Evolutionary conservation across 192 early-diverging fungal species (phyloP), one percentile per base, ranked within the genome.

Genomic region (Jimgerdemannia flammicorona): DNA sequence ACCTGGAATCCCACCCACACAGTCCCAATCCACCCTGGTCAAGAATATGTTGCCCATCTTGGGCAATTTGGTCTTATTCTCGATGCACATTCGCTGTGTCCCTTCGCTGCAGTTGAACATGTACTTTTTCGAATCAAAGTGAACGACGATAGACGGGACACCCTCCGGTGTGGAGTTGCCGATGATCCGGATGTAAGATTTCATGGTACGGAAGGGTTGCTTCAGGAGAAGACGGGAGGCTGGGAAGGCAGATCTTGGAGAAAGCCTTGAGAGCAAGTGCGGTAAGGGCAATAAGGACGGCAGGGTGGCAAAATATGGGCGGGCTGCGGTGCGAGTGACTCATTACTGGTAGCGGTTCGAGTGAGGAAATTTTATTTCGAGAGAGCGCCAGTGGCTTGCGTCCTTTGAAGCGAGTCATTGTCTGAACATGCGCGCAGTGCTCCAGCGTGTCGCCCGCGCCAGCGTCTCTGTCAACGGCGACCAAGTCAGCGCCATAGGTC

Each of bases 21-120:
- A 83, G 66, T 91, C 90, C 97, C 96, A 98, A 66, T 94, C 77
- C 41, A 92, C 78, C n/a, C 92, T 85, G 3, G 96, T 94, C 40
- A 97, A 81, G 75, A 98, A 93, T 2, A 98, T 79, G 65, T 91
- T 89, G 44, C 87, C 86, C 41, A 94, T 72, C 82, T 95, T 97
- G 63, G 83, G 80, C 41, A 95, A 80, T 40, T 88, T 89, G 66
- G 93, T 77, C 70, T 85, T 89, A 72, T 95, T 87, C 80, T 97
- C 93, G 76, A 91, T 82, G 78, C 92, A 90, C 43, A 97, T 79
- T 64, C 97, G 89, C 81, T 98, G 97, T 3, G 90, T 91, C 39
- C 95, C 95, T 79, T 98, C 97, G 66, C 92, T 87, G 78, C 94
- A 96, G 85, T 98, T 98, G 87, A 98, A 94, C 81, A 98, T 84